These are phyloP conservation scores for Takashimella tepidaria DNA, from an alignment of 1,284 basidiomycete species.

Conservation along the genomic window DNA sequence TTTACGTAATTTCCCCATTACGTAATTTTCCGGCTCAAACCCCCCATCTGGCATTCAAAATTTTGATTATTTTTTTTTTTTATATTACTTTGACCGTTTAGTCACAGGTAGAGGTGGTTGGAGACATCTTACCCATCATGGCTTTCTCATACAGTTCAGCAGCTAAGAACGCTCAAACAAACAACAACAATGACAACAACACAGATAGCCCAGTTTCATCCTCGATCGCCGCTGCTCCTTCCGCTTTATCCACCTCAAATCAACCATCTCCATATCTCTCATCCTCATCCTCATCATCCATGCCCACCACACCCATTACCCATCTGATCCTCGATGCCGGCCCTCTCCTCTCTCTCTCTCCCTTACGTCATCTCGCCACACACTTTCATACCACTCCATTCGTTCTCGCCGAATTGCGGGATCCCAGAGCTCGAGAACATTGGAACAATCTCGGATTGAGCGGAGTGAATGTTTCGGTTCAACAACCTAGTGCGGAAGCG, in stretches of 20 bases:
- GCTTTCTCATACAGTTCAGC: slow-evolving; percentile 15
- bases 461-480: slow-evolving; percentile 71
- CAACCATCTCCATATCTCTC: not conserved
- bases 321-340: slow-evolving; percentile 86
- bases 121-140: no score
- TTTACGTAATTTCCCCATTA: no score
- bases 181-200: not conserved
- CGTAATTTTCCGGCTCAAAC: no score
- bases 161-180: slow-evolving; percentile 1
- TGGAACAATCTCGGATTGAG: slow-evolving; percentile 59
- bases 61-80: no score
- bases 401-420: slow-evolving; percentile 81
- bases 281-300: not conserved
- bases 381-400: slow-evolving; percentile 81
- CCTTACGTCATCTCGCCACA: slow-evolving; percentile 74
- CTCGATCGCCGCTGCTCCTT: not conserved
- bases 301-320: slow-evolving; percentile 51
- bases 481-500: slow-evolving; percentile 65
- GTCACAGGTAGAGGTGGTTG: no score
- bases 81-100: no score
- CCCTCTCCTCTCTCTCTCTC: slow-evolving; percentile 77
- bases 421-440: slow-evolving; percentile 76
- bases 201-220: not conserved
- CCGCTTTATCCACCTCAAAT: not conserved
- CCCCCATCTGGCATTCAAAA: no score